Conservation (phyloP, 1,284 basidiomycete genomes). For the Peniophora sp. region DNA sequence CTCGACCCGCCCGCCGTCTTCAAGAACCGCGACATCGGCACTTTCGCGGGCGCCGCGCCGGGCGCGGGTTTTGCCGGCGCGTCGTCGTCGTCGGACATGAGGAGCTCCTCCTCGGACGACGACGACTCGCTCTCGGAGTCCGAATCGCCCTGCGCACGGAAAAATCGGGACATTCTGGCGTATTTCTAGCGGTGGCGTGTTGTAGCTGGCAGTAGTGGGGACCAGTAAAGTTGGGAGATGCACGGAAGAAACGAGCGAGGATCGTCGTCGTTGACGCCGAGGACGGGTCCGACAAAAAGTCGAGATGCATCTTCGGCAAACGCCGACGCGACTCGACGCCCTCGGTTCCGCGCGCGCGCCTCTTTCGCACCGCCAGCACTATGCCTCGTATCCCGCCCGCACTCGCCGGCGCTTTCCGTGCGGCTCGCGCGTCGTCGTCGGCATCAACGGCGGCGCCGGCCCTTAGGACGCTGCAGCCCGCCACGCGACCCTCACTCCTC, state of each 20-base stretch:
- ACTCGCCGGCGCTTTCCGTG: not conserved
- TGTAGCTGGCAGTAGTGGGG: slow-evolving; percentile 2
- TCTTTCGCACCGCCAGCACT: not conserved
- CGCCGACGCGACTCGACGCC: not conserved
- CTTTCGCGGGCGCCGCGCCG: slow-evolving; percentile 49
- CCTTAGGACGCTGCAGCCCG: slow-evolving; percentile 1
- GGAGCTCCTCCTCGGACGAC: slow-evolving; percentile 75
- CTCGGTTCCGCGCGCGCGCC: not conserved
- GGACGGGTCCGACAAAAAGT: not conserved
- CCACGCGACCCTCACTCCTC: not conserved
- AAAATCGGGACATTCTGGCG: slow-evolving; percentile 73
- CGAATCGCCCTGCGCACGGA: slow-evolving; percentile 76
- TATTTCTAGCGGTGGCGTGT: slow-evolving; percentile 10
- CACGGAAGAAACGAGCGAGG: not conserved
- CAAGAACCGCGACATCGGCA: slow-evolving; percentile 63
- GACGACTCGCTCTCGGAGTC: slow-evolving; percentile 76
- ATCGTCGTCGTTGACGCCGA: not conserved
- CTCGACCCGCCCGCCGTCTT: slow-evolving; percentile 39
- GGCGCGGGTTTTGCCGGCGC: slow-evolving; percentile 38
- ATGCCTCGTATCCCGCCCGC: slow-evolving; percentile 9
- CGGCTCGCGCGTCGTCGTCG: not conserved
- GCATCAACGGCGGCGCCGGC: slow-evolving; percentile 1
- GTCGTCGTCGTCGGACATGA: slow-evolving; percentile 68
- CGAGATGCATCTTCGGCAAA: not conserved
- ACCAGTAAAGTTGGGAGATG: not conserved